phyloP scores from a whole-genome alignment of 2,329 filamentous ascomycete genomes.

The Coniosporium tulheliwenetii region DNA sequence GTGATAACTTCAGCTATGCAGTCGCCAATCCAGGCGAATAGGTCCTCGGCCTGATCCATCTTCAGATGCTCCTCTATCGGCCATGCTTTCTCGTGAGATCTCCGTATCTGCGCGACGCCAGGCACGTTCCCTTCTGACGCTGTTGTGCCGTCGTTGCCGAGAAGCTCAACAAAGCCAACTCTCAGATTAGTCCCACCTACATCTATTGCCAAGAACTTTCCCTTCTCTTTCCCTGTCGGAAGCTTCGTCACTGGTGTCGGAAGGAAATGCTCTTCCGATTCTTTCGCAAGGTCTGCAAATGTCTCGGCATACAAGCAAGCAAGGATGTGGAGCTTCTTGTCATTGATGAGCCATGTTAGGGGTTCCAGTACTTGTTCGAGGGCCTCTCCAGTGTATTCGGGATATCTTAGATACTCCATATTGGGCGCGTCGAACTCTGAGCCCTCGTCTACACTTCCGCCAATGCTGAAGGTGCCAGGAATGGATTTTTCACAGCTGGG shows the following conservation, averaged over 20 bases:
- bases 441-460: no score
- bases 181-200: conserved; percentile 55
- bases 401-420: no score
- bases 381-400: no score
- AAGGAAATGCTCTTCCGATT: conserved; percentile 22
- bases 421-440: no score
- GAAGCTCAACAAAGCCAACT: conserved; percentile 50
- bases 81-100: conserved; percentile 55
- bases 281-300: conserved; percentile 16
- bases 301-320: conserved; percentile 19
- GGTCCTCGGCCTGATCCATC: conserved; percentile 54
- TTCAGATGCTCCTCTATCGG: conserved; percentile 60
- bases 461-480: no score
- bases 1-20: conserved; percentile 60
- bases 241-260: conserved; percentile 22
- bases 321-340: conserved; percentile 13
- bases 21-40: conserved; percentile 70
- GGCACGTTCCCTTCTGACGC: conserved; percentile 11
- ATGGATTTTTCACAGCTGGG: no score
- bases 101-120: conserved; percentile 28
- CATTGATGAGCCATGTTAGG: background rate
- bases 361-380: no score
- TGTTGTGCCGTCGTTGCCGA: conserved; percentile 19
- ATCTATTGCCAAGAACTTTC: conserved; percentile 28
- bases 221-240: conserved; percentile 47